phyloP scores from a whole-genome alignment of 1,139 yeast genomes.

The Zygoascus meyerae region DNA sequence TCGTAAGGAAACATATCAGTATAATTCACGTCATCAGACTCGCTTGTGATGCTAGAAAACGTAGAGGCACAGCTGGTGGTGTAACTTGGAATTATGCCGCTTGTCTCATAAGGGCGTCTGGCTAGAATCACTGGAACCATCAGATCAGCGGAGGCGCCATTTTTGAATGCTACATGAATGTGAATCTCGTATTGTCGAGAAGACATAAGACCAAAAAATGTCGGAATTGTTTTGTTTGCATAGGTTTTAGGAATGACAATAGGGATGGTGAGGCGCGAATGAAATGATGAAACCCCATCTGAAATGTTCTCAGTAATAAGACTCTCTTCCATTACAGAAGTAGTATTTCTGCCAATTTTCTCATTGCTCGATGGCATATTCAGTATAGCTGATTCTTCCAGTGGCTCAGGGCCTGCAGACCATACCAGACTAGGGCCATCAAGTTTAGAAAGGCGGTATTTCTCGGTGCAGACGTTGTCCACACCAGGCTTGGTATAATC shows the following conservation, averaged over 20 bases:
- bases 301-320: no score
- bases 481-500: background rate
- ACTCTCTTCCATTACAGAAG: no score
- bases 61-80: background rate
- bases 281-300: no score
- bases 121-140: constrained; percentile 5
- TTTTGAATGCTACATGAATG: constrained; percentile 4
- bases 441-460: background rate
- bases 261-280: constrained; percentile 1
- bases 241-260: constrained; percentile 1
- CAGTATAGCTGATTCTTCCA: no score
- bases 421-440: constrained; percentile 1
- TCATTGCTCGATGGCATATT: no score
- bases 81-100: background rate
- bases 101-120: background rate
- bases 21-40: no score
- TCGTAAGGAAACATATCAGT: no score
- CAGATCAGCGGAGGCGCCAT: constrained; percentile 1
- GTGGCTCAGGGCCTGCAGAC: background rate
- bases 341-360: no score
- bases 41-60: background rate
- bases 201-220: constrained; percentile 11
- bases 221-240: constrained; percentile 6
- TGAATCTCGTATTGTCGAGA: constrained; percentile 16
- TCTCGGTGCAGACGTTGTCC: background rate